Evolutionary conservation across 176 grass and related monocot species (phyloP).

Genomic region (Tillandsia fasciculata): DNA sequence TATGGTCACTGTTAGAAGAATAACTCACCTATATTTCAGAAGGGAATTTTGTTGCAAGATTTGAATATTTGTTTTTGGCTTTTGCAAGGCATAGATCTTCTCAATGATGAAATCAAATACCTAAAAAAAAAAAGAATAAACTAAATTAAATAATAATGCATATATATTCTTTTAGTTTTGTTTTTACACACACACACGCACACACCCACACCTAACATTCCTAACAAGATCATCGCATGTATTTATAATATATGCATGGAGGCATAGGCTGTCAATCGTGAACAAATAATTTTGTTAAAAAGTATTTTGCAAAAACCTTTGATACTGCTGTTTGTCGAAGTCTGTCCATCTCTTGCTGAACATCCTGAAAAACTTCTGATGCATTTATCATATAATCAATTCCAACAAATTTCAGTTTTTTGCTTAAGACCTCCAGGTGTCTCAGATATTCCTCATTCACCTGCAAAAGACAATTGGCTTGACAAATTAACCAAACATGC

Average conservation of each 20-base stretch:
- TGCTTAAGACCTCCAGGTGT: constrained; percentile 57
- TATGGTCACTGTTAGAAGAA: neutral
- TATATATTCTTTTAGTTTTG: neutral
- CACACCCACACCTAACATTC: too few relatives aligned
- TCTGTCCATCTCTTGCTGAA: constrained; percentile 60
- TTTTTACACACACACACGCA: neutral
- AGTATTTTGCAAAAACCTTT: constrained; percentile 32
- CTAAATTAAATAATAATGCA: neutral
- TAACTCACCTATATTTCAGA: constrained; percentile 93
- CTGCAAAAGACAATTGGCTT: constrained; percentile 10
- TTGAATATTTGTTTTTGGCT: constrained; percentile 99
- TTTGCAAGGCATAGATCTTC: constrained; percentile 94
- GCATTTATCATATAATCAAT: constrained; percentile 51
- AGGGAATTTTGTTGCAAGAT: constrained; percentile 91
- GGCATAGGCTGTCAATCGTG: neutral
- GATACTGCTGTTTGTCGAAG: constrained; percentile 53
- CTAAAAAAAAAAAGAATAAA: constrained; percentile 36
- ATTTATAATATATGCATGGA: neutral
- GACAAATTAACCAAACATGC: too few relatives aligned
- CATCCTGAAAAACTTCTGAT: constrained; percentile 69
- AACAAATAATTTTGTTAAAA: neutral
- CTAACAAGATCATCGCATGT: too few relatives aligned
- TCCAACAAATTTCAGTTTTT: constrained; percentile 76
- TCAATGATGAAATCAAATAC: constrained; percentile 90
- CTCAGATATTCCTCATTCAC: constrained; percentile 62